Evolutionary conservation across 805 yeast species (phyloP).

Genomic region (Hanseniaspora guilliermondii): DNA sequence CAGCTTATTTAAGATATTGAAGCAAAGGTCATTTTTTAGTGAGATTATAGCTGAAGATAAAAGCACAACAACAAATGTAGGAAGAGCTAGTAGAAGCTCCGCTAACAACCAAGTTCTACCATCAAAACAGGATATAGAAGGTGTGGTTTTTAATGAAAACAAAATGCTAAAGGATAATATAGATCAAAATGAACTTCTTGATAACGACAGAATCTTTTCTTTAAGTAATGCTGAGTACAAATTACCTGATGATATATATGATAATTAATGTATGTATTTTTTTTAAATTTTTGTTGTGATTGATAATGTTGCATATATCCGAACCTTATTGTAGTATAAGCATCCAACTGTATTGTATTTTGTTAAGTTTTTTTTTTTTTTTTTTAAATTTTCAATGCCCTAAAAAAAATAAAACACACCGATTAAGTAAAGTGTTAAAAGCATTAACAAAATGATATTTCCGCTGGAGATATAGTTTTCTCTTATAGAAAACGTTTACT

Average conservation of each 20-base stretch:
- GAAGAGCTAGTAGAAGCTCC: conserved; percentile 3
- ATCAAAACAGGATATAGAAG: conserved; percentile 5
- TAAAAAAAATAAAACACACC: too few species aligned
- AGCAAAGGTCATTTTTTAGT: conserved; percentile 1
- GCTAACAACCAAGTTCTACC: conserved; percentile 5
- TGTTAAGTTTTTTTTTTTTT: too few species aligned
- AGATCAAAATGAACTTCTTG: conserved; percentile 5
- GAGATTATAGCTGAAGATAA: background rate
- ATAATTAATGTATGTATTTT: background rate
- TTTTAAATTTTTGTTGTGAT: too few species aligned
- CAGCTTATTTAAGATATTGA: background rate
- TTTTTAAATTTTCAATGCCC: too few species aligned
- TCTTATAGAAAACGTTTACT: too few species aligned
- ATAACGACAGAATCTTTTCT: conserved; percentile 10
- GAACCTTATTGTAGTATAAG: too few species aligned
- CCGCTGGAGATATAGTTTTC: too few species aligned
- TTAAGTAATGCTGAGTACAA: conserved; percentile 11
- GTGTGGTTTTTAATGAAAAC: background rate
- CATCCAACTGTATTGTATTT: too few species aligned
- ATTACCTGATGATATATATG: background rate
- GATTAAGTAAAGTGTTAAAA: too few species aligned
- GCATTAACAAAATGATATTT: too few species aligned
- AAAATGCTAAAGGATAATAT: background rate
- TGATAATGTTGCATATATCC: too few species aligned
- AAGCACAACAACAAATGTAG: background rate